Evolutionary conservation across 2,329 filamentous ascomycete species (phyloP).

Genomic region (Tolypocladium paradoxum): DNA sequence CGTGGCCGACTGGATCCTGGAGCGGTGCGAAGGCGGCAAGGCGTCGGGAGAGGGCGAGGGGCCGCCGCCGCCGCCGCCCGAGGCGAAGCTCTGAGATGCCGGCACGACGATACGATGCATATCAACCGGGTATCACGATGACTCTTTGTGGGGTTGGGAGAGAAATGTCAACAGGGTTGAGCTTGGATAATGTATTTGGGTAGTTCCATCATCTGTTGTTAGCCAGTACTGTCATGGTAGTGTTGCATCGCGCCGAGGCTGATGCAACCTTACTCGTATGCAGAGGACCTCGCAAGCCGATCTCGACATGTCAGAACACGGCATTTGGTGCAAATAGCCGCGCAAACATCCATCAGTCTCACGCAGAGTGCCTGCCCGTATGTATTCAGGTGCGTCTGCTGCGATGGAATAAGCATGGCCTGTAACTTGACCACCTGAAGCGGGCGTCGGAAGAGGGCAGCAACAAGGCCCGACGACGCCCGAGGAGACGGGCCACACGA

Average conservation of each 20-base stretch:
- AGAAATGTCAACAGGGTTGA: neutral
- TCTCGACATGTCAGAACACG: neutral
- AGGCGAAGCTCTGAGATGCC: conserved; percentile 30
- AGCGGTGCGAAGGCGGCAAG: conserved; percentile 14
- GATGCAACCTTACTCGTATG: too few species aligned
- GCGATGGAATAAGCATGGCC: neutral
- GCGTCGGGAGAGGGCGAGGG: neutral
- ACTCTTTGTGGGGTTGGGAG: neutral
- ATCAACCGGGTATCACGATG: neutral
- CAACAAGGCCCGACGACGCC: too few species aligned
- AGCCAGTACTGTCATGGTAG: too few species aligned
- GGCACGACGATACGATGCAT: too few species aligned
- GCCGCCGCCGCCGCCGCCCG: conserved; percentile 11
- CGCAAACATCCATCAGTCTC: neutral
- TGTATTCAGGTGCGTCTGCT: neutral
- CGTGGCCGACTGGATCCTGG: conserved; percentile 56
- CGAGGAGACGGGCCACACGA: too few species aligned
- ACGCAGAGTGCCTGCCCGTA: neutral
- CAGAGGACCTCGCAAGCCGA: too few species aligned
- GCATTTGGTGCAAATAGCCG: neutral
- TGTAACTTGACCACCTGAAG: too few species aligned
- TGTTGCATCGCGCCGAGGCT: too few species aligned
- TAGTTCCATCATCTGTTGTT: neutral
- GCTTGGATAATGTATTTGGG: neutral
- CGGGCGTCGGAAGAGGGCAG: neutral